A percentile compares a stretch with the other conserved stretches of the same genome.
Evolutionary conservation across 176 grass and related monocot genomes (phyloP).

Genomic region (Oryza coarctata): DNA sequence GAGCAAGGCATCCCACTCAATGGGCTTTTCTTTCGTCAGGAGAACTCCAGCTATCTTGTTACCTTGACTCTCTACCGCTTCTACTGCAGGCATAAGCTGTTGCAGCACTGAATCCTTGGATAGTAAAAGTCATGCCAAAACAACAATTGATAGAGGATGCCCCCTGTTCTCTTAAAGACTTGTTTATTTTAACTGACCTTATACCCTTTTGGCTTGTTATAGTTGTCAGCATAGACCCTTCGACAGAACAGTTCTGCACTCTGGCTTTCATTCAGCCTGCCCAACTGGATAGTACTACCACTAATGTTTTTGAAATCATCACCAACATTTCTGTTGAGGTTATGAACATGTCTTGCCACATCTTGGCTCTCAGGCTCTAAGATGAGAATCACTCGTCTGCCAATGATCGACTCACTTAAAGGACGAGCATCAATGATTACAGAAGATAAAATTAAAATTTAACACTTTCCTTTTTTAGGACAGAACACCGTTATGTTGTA

Average conservation of each 20-base stretch:
- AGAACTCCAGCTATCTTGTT: too few species aligned
- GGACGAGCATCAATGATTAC: too few species aligned
- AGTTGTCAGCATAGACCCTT: background rate
- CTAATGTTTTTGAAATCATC: too few species aligned
- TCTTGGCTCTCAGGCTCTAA: conserved; percentile 22
- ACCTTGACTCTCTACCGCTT: too few species aligned
- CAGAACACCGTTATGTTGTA: too few species aligned
- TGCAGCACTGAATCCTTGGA: conserved; percentile 4
- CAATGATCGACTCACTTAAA: too few species aligned
- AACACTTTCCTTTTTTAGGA: too few species aligned
- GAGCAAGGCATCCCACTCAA: conserved; percentile 7
- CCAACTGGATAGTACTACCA: background rate
- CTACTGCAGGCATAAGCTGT: too few species aligned
- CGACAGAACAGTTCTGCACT: conserved; percentile 11
- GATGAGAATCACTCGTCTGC: conserved; percentile 20
- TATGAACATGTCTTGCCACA: background rate
- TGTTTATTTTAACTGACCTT: background rate
- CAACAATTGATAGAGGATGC: conserved; percentile 21
- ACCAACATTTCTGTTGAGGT: background rate
- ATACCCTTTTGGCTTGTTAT: too few species aligned
- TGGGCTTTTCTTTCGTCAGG: background rate
- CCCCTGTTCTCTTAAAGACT: conserved; percentile 15
- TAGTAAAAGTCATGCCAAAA: conserved; percentile 20
- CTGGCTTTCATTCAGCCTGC: background rate
- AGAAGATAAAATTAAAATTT: too few species aligned